These are phyloP conservation scores for Jatropha podagrica DNA, from an alignment of 441 rosid species.

Conservation along the genomic window DNA sequence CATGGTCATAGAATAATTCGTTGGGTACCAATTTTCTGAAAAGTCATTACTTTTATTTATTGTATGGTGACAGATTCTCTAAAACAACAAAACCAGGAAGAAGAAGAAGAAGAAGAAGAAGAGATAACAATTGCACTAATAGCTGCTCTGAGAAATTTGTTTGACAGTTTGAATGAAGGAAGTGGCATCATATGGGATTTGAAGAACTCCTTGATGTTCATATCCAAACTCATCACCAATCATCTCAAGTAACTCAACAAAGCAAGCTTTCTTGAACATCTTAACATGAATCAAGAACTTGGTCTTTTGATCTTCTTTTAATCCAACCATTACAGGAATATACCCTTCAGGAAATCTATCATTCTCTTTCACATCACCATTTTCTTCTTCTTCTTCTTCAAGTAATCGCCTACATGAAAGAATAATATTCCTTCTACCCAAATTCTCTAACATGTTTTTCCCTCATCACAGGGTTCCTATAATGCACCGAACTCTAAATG, in stretches of 20 bases:
- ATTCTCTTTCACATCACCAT: background rate
- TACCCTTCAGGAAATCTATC: constrained; percentile 26
- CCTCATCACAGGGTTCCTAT: background rate
- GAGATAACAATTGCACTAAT: background rate
- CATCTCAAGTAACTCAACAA: constrained; percentile 23
- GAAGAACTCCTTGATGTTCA: constrained; percentile 26
- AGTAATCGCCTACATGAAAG: background rate
- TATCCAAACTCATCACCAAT: constrained; percentile 29
- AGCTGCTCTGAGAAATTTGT: constrained; percentile 3
- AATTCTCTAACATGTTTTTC: constrained; percentile 1
- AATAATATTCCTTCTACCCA: background rate
- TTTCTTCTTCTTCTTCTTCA: background rate
- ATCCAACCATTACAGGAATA: constrained; percentile 29
- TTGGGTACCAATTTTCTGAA: too few species aligned
- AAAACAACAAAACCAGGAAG: too few species aligned
- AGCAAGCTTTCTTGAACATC: constrained; percentile 28
- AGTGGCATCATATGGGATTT: constrained; percentile 27
- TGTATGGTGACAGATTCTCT: too few species aligned
- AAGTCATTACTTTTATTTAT: too few species aligned
- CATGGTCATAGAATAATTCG: too few species aligned
- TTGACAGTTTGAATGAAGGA: constrained; percentile 22
- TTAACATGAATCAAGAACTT: constrained; percentile 29
- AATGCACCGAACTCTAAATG: background rate
- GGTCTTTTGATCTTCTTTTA: constrained; percentile 6
- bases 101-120: too few species aligned